Conservation (phyloP, 192 early-diverging fungal genomes). For the Backusella sp. region DNA sequence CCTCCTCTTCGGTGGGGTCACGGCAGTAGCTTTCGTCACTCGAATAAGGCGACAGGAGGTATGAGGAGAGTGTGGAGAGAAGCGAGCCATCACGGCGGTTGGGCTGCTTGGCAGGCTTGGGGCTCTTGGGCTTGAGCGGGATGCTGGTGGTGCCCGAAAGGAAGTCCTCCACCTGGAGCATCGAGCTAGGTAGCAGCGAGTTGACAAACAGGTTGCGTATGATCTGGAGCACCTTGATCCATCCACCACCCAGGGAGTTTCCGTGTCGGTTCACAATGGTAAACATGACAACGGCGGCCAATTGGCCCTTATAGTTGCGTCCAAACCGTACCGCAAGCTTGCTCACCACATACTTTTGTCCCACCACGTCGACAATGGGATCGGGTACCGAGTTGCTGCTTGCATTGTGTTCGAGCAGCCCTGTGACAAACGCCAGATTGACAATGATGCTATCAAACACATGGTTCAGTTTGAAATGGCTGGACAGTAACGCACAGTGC, state of each 20-base stretch:
- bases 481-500: constrained; percentile 68
- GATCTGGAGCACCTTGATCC: constrained; percentile 73
- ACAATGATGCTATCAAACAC: constrained; percentile 81
- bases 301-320: constrained; percentile 83
- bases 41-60: constrained; percentile 67
- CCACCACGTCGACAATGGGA: constrained; percentile 45
- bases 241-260: constrained; percentile 62
- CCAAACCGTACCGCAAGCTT: constrained; percentile 83
- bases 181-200: constrained; percentile 60
- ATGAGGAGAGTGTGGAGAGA: constrained; percentile 73
- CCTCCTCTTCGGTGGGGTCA: constrained; percentile 71
- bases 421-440: constrained; percentile 73
- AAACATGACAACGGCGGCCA: constrained; percentile 88
- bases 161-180: constrained; percentile 76
- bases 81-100: constrained; percentile 60
- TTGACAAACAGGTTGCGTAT: constrained; percentile 82
- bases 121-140: constrained; percentile 52
- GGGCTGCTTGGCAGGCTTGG: constrained; percentile 36
- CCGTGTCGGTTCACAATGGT: constrained; percentile 67
- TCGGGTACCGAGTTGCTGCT: constrained; percentile 43
- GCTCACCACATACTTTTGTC: constrained; percentile 53
- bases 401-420: constrained; percentile 46
- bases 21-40: constrained; percentile 50
- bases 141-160: constrained; percentile 65
- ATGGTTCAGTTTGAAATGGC: constrained; percentile 67